Evolutionary conservation across 78 protist genomes (phyloP).

Genomic region (Speleostelium caveatum): DNA sequence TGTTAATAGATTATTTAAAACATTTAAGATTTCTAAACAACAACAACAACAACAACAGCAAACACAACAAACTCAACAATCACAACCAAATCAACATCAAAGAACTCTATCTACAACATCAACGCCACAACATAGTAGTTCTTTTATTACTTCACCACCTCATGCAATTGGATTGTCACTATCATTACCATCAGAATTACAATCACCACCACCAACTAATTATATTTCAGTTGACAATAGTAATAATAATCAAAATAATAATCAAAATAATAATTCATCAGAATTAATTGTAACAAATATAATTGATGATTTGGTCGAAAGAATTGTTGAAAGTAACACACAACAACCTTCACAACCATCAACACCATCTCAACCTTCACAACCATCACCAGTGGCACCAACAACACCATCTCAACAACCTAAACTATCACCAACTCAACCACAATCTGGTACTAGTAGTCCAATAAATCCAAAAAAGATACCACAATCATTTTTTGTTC

Average conservation of each 20-base stretch:
- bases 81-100: background rate
- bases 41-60: constrained; percentile 12
- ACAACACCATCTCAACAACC: background rate
- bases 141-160: background rate
- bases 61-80: background rate
- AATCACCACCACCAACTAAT: background rate
- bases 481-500: no score
- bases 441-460: background rate
- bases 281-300: constrained; percentile 1
- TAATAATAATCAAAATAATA: background rate
- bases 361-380: background rate
- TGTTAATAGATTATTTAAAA: constrained; percentile 17
- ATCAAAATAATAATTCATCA: background rate
- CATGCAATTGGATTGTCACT: background rate
- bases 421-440: background rate
- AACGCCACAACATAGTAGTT: background rate
- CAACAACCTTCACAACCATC: no score
- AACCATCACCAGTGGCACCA: constrained; percentile 11
- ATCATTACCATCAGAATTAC: constrained; percentile 16
- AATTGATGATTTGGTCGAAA: constrained; percentile 13
- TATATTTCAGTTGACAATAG: background rate
- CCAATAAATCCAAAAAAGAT: no score
- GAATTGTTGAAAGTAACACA: background rate
- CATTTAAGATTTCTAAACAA: constrained; percentile 3
- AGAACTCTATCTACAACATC: background rate